Conservation (phyloP, 257 asterid genomes). For the Vinca minor region DNA sequence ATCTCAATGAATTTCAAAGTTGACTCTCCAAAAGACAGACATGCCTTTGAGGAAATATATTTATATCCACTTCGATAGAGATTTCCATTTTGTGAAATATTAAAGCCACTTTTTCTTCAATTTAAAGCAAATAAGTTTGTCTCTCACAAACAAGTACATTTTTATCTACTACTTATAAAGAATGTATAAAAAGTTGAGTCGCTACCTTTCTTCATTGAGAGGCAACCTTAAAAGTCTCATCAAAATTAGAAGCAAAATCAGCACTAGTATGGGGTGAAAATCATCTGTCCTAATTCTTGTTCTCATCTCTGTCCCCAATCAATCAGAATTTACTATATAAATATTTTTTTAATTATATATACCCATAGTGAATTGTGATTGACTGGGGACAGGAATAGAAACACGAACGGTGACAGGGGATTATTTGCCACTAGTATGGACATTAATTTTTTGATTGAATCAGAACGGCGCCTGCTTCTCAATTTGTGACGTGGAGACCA, state of each 20-base stretch:
- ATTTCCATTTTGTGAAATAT: too few relatives aligned
- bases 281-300: too few relatives aligned
- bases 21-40: constrained; percentile 17
- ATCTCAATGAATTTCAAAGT: constrained; percentile 18
- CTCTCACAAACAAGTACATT: background rate
- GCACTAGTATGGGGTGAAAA: too few relatives aligned
- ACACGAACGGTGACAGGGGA: too few relatives aligned
- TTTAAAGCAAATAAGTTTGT: constrained; percentile 16
- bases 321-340: too few relatives aligned
- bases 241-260: background rate
- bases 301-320: too few relatives aligned
- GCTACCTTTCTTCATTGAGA: constrained; percentile 27
- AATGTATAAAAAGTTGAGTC: constrained; percentile 2
- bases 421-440: background rate
- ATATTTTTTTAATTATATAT: too few relatives aligned
- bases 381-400: too few relatives aligned
- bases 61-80: too few relatives aligned
- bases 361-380: too few relatives aligned
- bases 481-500: background rate
- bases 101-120: constrained; percentile 17
- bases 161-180: background rate
- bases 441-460: too few relatives aligned
- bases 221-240: constrained; percentile 19
- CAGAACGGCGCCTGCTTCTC: background rate
- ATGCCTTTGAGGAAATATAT: constrained; percentile 3